Conservation (phyloP, 1,284 basidiomycete genomes). For the Exobasidium cylindrosporum region DNA sequence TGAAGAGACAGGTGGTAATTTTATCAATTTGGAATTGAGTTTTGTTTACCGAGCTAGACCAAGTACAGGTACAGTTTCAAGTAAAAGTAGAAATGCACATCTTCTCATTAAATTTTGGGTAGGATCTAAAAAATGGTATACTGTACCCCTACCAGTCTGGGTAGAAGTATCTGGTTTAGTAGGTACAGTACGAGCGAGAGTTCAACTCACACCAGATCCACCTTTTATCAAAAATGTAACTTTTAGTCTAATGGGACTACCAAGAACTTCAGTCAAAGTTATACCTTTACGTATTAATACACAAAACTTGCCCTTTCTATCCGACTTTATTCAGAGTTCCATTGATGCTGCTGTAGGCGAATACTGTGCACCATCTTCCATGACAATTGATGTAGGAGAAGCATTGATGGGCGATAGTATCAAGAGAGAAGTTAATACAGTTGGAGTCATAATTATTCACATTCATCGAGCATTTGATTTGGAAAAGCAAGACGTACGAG, state of each 20-base stretch:
- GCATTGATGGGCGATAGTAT: slow-evolving; percentile 38
- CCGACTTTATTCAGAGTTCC: slow-evolving; percentile 35
- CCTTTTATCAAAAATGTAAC: slow-evolving; percentile 39
- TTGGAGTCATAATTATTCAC: slow-evolving; percentile 32
- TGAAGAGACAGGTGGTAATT: slow-evolving; percentile 20
- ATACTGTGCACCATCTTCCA: slow-evolving; percentile 34
- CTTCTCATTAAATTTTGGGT: slow-evolving; percentile 36
- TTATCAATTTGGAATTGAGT: slow-evolving; percentile 34
- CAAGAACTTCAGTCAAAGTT: slow-evolving; percentile 31
- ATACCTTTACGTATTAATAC: slow-evolving; percentile 34
- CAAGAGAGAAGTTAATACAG: slow-evolving; percentile 37
- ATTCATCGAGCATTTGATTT: slow-evolving; percentile 34
- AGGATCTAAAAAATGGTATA: slow-evolving; percentile 25
- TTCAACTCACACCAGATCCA: slow-evolving; percentile 34
- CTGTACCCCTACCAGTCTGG: slow-evolving; percentile 35
- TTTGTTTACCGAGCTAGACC: slow-evolving; percentile 32
- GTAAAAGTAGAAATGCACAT: slow-evolving; percentile 29
- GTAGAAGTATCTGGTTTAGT: slow-evolving; percentile 41
- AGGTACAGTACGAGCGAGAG: slow-evolving; percentile 24
- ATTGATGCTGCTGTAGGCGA: slow-evolving; percentile 38
- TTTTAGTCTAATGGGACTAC: slow-evolving; percentile 34
- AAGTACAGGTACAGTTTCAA: slow-evolving; percentile 19
- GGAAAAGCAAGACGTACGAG: slow-evolving; percentile 33
- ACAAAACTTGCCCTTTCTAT: slow-evolving; percentile 30
- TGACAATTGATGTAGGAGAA: slow-evolving; percentile 39